Evolutionary conservation across 2,329 filamentous ascomycete genomes (phyloP).

Genomic region (Volutella citrinella): DNA sequence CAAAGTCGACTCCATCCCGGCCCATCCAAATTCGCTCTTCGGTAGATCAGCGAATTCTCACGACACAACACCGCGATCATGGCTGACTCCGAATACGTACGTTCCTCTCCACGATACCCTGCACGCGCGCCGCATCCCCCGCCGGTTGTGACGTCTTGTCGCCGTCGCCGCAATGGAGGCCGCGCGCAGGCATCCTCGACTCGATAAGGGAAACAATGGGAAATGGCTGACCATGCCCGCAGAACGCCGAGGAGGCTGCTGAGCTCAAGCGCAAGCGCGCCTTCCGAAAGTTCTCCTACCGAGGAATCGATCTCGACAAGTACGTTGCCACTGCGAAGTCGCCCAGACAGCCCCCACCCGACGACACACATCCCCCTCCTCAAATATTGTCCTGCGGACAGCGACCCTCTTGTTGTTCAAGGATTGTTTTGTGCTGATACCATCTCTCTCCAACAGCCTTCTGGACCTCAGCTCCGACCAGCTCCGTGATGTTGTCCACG

Average conservation of each 20-base stretch:
- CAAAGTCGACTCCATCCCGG: conserved; percentile 35
- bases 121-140: conserved; percentile 23
- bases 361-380: conserved; percentile 5
- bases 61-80: conserved; percentile 57
- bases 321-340: conserved; percentile 51
- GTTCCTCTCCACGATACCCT: conserved; percentile 39
- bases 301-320: conserved; percentile 99
- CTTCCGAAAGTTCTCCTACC: conserved; percentile 99
- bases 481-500: conserved; percentile 99
- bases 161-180: conserved; percentile 5
- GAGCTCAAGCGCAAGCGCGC: conserved; percentile 99
- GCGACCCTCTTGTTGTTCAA: no score
- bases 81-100: conserved; percentile 84
- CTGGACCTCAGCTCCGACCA: conserved; percentile 98
- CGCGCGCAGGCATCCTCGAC: conserved; percentile 5
- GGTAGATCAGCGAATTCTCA: conserved; percentile 44
- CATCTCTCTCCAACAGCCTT: conserved; percentile 62
- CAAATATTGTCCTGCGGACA: no score
- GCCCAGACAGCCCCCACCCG: conserved; percentile 24
- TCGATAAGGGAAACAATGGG: conserved; percentile 11
- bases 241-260: conserved; percentile 97
- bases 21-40: conserved; percentile 41
- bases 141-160: conserved; percentile 27
- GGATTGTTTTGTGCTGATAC: no score
- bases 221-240: conserved; percentile 30